Conservation (phyloP, 73 alveolate species). For the Paramecium octaurelia region DNA sequence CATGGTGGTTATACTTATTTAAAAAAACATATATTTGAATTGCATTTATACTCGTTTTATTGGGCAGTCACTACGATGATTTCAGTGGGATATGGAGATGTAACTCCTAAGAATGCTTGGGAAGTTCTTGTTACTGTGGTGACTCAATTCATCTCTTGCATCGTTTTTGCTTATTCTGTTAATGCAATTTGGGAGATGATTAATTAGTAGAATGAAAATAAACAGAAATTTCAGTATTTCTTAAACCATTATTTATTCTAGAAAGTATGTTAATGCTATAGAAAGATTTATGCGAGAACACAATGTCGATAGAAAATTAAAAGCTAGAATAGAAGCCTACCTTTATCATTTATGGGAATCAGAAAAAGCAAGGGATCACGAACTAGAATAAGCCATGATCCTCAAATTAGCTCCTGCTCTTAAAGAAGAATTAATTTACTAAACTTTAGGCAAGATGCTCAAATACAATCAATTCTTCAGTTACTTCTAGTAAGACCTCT, state of each 20-base stretch:
- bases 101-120: conserved; percentile 46
- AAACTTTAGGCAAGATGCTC: conserved; percentile 34
- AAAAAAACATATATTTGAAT: not conserved
- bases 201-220: conserved; percentile 27
- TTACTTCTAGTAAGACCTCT: not conserved
- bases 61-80: conserved; percentile 62
- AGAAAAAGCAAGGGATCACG: conserved; percentile 56
- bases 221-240: conserved; percentile 42
- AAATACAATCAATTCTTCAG: not conserved
- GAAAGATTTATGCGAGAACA: conserved; percentile 57
- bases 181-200: conserved; percentile 60
- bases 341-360: conserved; percentile 40
- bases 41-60: conserved; percentile 28
- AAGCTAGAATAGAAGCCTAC: conserved; percentile 47
- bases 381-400: conserved; percentile 42
- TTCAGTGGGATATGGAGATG: conserved; percentile 64
- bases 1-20: not conserved
- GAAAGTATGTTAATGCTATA: conserved; percentile 57
- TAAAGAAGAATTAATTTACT: conserved; percentile 47
- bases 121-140: conserved; percentile 52
- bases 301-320: conserved; percentile 46
- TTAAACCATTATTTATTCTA: not conserved
- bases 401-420: conserved; percentile 55
- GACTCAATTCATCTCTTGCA: conserved; percentile 49
- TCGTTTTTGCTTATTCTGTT: conserved; percentile 58